Percentiles rank a stretch among this genome's conserved stretches.
These are phyloP conservation scores for Jimgerdemannia lactiflua DNA, from an alignment of 192 early-diverging fungal species.

Conservation along the genomic window DNA sequence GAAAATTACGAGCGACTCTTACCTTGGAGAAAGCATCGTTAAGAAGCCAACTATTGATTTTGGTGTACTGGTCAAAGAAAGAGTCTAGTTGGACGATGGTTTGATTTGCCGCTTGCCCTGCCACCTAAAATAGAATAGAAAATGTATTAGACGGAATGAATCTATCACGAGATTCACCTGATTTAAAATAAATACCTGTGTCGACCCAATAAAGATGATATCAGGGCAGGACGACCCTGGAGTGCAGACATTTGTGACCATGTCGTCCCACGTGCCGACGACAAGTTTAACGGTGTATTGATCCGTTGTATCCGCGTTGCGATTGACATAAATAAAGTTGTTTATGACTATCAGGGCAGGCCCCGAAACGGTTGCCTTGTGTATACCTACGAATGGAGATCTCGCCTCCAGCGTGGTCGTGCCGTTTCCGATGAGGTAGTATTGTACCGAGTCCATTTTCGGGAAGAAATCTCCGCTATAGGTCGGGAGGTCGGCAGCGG, in stretches of 20 bases:
- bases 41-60: neutral
- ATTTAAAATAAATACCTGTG: neutral
- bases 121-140: constrained; percentile 8
- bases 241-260: constrained; percentile 1
- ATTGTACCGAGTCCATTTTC: neutral
- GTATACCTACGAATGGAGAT: constrained; percentile 5
- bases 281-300: constrained; percentile 5
- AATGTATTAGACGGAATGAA: neutral
- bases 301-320: constrained; percentile 4
- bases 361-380: neutral
- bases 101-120: constrained; percentile 4
- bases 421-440: constrained; percentile 8
- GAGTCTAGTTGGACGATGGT: constrained; percentile 5
- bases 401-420: constrained; percentile 1
- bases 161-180: neutral
- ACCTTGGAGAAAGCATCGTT: constrained; percentile 9
- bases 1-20: neutral
- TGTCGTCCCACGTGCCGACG: constrained; percentile 3
- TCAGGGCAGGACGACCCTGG: constrained; percentile 5
- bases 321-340: constrained; percentile 6
- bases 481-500: neutral
- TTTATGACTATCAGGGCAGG: neutral
- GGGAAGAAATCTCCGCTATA: neutral
- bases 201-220: constrained; percentile 12
- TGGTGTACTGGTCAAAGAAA: constrained; percentile 9